Base-by-base conservation (phyloP, 805 yeast genomes). In the Saccharomycopsis oosterbeekiorum region DNA sequence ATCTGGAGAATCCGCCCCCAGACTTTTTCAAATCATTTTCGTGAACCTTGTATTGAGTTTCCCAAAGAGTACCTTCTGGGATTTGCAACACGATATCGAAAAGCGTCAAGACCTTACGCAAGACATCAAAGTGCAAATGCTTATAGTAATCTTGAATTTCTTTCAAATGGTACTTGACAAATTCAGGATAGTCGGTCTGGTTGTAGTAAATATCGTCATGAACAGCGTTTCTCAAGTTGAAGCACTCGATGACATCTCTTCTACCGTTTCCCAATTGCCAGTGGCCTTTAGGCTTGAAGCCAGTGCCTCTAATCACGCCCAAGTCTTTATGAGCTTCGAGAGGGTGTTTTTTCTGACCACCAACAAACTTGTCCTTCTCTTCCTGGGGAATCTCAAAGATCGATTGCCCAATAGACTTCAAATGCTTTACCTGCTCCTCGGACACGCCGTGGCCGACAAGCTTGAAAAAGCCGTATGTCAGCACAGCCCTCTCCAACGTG, bases 261-360 rank as follows among this genome's bases (percentile, higher is more conserved):
- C 75, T 75, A 1, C 76, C 76, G 60, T 78, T 73, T 21, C 76
- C 73, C 70, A 77, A 75, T 1, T 73, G 70, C 82, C 82, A 79
- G 65, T 78, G 78, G 15, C 79, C 78, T 50, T 70, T 70, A 2
- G 82, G 82, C 65, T 79, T 79, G 69, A 70, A 79, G 0, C 82
- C 82, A 41, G 70, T 69, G 4, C 80, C 81, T 19, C 80, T 68
- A 64, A 78, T 80, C 2, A 78, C 79, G 0, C 83, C 82, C 4
- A 73, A 64, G 1, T 71, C 67, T 34, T 65, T 60, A 1, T 61
- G 51, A 53, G 68, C 72, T 58, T 70, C 72, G 10, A 53, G 29
- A 55, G 70, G 74, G 0, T 70, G 61, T 43, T 66, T 71, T 69
- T 65, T 69, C 29, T 73, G 78, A 29, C 81, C 81, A 1, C 80